Base-by-base conservation (phyloP, 805 yeast species). In the Candida adriatica region DNA sequence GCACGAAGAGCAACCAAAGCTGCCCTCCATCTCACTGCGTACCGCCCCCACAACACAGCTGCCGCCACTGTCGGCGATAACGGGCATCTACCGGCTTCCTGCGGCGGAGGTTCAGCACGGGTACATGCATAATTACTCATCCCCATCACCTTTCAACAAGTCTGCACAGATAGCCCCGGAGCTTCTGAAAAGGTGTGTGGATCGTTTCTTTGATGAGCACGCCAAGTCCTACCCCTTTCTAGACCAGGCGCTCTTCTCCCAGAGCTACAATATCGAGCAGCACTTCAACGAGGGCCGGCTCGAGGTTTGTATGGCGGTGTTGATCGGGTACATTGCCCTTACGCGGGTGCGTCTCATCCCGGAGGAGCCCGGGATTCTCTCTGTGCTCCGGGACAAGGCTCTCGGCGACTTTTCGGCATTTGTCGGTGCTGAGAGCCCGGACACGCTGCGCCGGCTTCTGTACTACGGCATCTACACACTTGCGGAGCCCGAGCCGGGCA, bases 281-380 rank as follows among this genome's bases (percentile, higher is more conserved):
- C 25, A 31, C 3, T 36, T 32, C 34, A 35, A 36, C 9, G 29
- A 32, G 3, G 39, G 66, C 29, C 49, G 58, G 16, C 72, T 70
- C 39, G 70, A 73, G 49, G 41, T 72, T 8, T 65, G 62, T 45
- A 66, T 73, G 70, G 62, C 70, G 3, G 58, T 70, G 53, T 73
- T 75, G 5, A 66, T 70, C 25, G 78, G 79, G 2, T 69, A 74
- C 33, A 66, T 74, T 8, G 63, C 73, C 3, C 48, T 73, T 30
- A 65, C 64, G 26, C 51, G 64, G 33, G 62, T 64, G 4, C 63
- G 61, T 4, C 47, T 55, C 38, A 38, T 66, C 6, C 52, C 55
- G 4, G 49, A 52, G 13, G 55, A 58, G n/a, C 58, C 56, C 31
- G 61, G 57, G 5, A 44, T 64, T 26, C 61, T 66, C 24, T 64